Evolutionary conservation across 768 basidiomycete genomes (phyloP), one percentile per base, ranked within the genome.

Genomic region (Heimioporus sp.): DNA sequence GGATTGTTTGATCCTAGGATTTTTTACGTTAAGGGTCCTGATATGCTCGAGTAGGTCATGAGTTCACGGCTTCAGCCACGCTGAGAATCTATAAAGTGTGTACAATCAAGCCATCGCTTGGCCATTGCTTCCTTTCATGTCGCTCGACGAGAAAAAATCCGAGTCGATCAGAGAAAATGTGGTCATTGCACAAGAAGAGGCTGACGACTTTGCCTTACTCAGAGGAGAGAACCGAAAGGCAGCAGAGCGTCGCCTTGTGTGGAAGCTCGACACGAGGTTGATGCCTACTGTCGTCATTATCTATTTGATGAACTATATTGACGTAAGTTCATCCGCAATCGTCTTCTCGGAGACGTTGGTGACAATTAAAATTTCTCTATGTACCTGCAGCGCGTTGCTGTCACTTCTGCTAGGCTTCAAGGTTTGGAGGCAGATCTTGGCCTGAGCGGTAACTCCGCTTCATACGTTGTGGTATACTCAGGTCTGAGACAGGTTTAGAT

Each of bases 271-370:
- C 55, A 65, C 58, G 54, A 72, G 83, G 36, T 65, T 86, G 4
- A 60, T 87, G 43, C 81, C 81, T 0, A 79, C 80, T 1, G 76
- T 86, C 36, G 69, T 82, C 17, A 45, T 83, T 45, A 81, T 86
- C 32, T 84, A 70, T 56, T 76, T 86, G 53, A 79, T 85, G 80
- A 86, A 86, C 56, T 84, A 82, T 56, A 83, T 86, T 53, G 83
- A 85, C 63, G 84, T 85, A 53, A 54, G 67, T 60, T 2, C 24
- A 7, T 28, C 24, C 24, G 24, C 24, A 28, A 28, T 28, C 24
- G 24, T 28, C 24, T 28, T 28, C 24, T 28, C 7, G 24, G 24
- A 28, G 24, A 52, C 52, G 62, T 58, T 1, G 32, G 24, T 2
- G 40, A 24, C 37, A 13, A 20, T 43, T n/a, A 13, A 36, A 10